A percentile compares a stretch with the other conserved stretches of the same genome.
Evolutionary conservation across 2,329 filamentous ascomycete species (phyloP).

Genomic region (Penicillium concentricum): DNA sequence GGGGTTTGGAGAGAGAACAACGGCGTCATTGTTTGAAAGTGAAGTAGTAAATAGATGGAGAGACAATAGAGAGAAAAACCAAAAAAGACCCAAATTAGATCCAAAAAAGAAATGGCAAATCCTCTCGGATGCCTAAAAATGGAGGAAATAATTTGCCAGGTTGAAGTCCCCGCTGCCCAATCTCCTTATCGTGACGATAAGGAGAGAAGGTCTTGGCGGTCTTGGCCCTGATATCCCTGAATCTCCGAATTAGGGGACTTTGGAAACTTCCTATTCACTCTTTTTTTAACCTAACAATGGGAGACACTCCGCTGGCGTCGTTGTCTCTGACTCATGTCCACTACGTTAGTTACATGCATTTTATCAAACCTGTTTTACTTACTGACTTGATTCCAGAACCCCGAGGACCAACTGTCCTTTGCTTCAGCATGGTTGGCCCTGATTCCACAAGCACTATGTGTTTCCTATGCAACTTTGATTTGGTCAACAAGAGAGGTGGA

Average conservation of each 20-base stretch:
- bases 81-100: neutral
- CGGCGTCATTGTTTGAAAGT: constrained; percentile 37
- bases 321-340: constrained; percentile 94
- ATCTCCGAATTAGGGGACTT: neutral
- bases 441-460: constrained; percentile 83
- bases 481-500: constrained; percentile 91
- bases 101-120: neutral
- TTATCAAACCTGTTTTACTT: no score
- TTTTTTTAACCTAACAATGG: constrained; percentile 14
- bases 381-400: constrained; percentile 60
- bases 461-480: constrained; percentile 85
- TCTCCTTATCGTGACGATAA: neutral
- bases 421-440: constrained; percentile 92
- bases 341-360: constrained; percentile 64
- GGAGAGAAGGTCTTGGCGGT: neutral
- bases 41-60: neutral
- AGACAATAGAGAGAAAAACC: neutral
- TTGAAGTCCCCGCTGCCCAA: constrained; percentile 2
- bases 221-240: constrained; percentile 4
- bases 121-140: constrained; percentile 21
- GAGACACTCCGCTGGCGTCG: constrained; percentile 68
- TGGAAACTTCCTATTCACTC: constrained; percentile 1
- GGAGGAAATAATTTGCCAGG: neutral
- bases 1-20: constrained; percentile 27
- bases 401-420: constrained; percentile 78